Percentiles rank a stretch among this genome's conserved stretches.
These are phyloP conservation scores for Aquilaria agallochum DNA, from an alignment of 441 rosid species.

Conservation along the genomic window DNA sequence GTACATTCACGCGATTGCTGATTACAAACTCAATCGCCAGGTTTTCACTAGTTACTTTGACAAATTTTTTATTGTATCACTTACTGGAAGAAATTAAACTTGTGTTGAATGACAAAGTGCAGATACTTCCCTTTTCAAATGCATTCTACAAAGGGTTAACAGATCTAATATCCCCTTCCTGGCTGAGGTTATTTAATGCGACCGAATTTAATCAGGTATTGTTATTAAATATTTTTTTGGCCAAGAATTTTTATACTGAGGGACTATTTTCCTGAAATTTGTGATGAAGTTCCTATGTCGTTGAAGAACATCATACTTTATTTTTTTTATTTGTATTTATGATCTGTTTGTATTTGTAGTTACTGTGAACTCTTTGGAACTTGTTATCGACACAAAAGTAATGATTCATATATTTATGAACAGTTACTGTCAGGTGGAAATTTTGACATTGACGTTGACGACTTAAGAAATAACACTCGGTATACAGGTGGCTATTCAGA, in stretches of 20 bases:
- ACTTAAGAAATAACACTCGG: slow-evolving; percentile 72
- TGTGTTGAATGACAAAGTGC: slow-evolving; percentile 33
- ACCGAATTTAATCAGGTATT: slow-evolving; percentile 96
- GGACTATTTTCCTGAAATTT: too few species aligned
- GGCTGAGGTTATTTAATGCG: slow-evolving; percentile 94
- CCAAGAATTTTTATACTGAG: too few species aligned
- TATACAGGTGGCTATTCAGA: slow-evolving; percentile 96
- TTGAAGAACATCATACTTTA: background rate
- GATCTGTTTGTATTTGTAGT: background rate
- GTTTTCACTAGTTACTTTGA: slow-evolving; percentile 27
- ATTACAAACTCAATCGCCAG: slow-evolving; percentile 97
- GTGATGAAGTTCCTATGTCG: too few species aligned
- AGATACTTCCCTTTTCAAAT: slow-evolving; percentile 94
- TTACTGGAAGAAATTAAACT: slow-evolving; percentile 13
- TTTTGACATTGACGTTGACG: slow-evolving; percentile 91
- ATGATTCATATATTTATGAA: slow-evolving; percentile 22
- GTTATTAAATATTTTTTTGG: slow-evolving; percentile 4
- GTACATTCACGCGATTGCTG: slow-evolving; percentile 97
- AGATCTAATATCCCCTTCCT: slow-evolving; percentile 86
- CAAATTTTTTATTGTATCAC: slow-evolving; percentile 9
- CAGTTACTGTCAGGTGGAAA: slow-evolving; percentile 99
- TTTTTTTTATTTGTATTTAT: background rate
- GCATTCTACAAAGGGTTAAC: slow-evolving; percentile 93
- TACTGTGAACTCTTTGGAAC: background rate
- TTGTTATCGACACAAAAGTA: slow-evolving; percentile 4